A percentile compares a stretch with the other conserved stretches of the same genome.
Evolutionary conservation across 164 flowering plant genomes (phyloP).

Genomic region (Piper longum): DNA sequence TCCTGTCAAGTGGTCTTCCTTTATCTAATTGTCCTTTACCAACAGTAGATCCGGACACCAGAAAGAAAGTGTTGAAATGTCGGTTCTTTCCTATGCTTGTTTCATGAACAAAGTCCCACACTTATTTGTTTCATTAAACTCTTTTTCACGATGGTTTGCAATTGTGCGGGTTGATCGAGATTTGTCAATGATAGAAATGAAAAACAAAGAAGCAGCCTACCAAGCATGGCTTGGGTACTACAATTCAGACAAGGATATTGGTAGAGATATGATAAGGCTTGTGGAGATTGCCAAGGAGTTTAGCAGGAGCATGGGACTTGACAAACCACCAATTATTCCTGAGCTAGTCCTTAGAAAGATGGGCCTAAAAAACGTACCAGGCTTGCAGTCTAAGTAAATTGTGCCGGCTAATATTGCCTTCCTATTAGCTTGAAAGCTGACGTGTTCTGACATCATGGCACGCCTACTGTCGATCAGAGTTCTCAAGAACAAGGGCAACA

Average conservation of each 20-base stretch:
- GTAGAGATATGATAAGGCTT: slow-evolving; percentile 53
- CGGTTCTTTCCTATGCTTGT: no score
- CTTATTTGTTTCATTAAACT: no score
- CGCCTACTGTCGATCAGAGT: background rate
- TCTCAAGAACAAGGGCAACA: no score
- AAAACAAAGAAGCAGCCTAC: slow-evolving; percentile 80
- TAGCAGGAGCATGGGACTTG: slow-evolving; percentile 91
- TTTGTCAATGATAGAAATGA: slow-evolving; percentile 67
- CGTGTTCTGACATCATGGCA: background rate
- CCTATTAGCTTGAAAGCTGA: background rate
- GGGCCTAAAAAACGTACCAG: slow-evolving; percentile 83
- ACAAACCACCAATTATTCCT: slow-evolving; percentile 78
- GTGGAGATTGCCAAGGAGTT: slow-evolving; percentile 91
- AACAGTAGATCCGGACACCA: slow-evolving; percentile 60
- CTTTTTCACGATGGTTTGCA: background rate
- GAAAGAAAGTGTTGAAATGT: slow-evolving; percentile 26
- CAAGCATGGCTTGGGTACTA: slow-evolving; percentile 99
- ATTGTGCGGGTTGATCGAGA: slow-evolving; percentile 63
- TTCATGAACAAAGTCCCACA: background rate
- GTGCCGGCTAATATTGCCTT: background rate
- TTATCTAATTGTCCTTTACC: slow-evolving; percentile 51
- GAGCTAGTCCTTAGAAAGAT: slow-evolving; percentile 73
- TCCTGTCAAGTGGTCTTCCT: slow-evolving; percentile 73
- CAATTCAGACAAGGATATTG: slow-evolving; percentile 62
- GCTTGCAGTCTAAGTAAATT: slow-evolving; percentile 53